phyloP scores from a whole-genome alignment of 441 rosid species.

The Mallotus repandus region DNA sequence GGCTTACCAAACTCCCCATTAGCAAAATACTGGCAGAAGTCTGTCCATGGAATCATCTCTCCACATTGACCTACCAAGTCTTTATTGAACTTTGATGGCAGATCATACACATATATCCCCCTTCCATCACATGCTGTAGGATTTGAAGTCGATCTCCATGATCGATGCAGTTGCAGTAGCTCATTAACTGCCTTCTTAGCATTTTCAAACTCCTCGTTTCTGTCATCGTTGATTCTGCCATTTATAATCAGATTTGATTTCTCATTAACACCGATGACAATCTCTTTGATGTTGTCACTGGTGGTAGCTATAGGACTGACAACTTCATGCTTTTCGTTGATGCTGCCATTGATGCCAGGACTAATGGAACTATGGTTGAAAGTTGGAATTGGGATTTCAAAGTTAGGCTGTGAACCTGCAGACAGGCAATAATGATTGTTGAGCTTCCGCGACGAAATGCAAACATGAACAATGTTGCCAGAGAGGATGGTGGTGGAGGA shows the following conservation, averaged over 20 bases:
- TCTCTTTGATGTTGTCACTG: conserved; percentile 10
- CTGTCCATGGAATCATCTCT: conserved; percentile 78
- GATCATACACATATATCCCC: conserved; percentile 71
- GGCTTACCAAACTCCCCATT: conserved; percentile 62
- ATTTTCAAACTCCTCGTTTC: conserved; percentile 34
- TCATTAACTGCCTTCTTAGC: conserved; percentile 45
- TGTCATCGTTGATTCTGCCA: conserved; percentile 18
- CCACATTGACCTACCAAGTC: conserved; percentile 69
- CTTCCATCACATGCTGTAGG: conserved; percentile 45
- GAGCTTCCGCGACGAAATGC: conserved; percentile 77
- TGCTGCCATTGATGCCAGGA: background rate
- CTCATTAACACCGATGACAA: conserved; percentile 13
- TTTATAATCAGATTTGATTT: background rate
- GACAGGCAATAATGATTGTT: conserved; percentile 76
- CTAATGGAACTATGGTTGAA: conserved; percentile 19
- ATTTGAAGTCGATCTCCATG: conserved; percentile 47
- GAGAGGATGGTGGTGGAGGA: conserved; percentile 72
- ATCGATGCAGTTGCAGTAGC: conserved; percentile 55
- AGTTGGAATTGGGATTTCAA: conserved; percentile 40
- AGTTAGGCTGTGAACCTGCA: conserved; percentile 63
- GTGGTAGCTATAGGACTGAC: background rate
- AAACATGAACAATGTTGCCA: conserved; percentile 61
- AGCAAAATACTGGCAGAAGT: conserved; percentile 52
- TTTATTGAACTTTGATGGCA: conserved; percentile 76
- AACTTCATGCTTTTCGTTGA: background rate